A percentile compares a stretch with the other conserved stretches of the same genome.
phyloP scores from a whole-genome alignment of 352 stramenopile genomes.

The Pythium brachiatum region DNA sequence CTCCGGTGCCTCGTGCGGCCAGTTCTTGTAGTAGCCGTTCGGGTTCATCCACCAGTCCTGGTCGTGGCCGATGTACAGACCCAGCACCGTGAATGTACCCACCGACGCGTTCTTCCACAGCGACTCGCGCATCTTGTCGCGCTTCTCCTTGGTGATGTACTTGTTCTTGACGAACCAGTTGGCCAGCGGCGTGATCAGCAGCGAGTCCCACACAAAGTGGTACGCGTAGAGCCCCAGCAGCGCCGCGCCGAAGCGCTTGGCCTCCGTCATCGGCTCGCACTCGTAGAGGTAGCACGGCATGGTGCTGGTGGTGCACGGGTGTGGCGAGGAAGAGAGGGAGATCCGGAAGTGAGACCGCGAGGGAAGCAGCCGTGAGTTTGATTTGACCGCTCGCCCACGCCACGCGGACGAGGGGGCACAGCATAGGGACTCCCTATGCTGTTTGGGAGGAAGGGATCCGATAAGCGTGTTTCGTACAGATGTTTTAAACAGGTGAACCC shows the following conservation, averaged over 20 bases:
- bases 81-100: constrained; percentile 55
- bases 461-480: not conserved
- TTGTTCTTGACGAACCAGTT: constrained; percentile 38
- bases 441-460: constrained; percentile 4
- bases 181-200: constrained; percentile 55
- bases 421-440: too few species aligned
- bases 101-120: constrained; percentile 81
- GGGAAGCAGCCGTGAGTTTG: not conserved
- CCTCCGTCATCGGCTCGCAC: constrained; percentile 51
- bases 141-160: constrained; percentile 54
- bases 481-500: not conserved
- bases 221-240: constrained; percentile 62
- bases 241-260: constrained; percentile 54
- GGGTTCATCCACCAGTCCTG: constrained; percentile 79
- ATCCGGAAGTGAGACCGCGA: constrained; percentile 4
- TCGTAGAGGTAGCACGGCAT: constrained; percentile 77
- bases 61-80: constrained; percentile 54
- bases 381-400: not conserved
- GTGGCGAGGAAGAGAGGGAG: not conserved
- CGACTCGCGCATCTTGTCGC: constrained; percentile 82
- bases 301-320: not conserved
- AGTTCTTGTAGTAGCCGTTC: constrained; percentile 60
- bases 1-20: constrained; percentile 47
- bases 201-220: constrained; percentile 66
- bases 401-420: constrained; percentile 2